Base-by-base conservation (phyloP, 345 rosid genomes). In the Trapa bicornis region DNA sequence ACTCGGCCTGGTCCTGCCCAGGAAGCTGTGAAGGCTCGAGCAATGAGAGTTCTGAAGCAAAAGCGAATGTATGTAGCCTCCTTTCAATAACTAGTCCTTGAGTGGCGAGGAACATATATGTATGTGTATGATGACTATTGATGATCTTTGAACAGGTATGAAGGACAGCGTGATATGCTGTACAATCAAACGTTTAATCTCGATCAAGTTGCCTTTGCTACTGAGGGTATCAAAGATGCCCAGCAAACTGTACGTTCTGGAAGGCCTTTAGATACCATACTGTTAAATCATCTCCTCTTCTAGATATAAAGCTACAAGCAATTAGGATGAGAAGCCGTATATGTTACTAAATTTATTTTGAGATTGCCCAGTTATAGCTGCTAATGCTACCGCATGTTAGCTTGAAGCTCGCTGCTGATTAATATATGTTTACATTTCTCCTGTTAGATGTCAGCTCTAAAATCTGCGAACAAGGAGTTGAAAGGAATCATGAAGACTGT, bases 401-500 rank as follows among this genome's bases (percentile, higher is more conserved):
- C 38, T 29, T 37, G 37, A 17, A 54, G 43, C 61, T 32, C 45
- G 33, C 48, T 37, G 45, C 35, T 9, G 17, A 42, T 3, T 4
- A 39, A 47, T 45, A 7, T 22, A 47, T 48, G 58, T 50, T 61
- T 35, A 38, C 45, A 6, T 61, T 42, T 47, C 6, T 47, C 43
- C 11, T 37, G 48, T 35, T 45, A 69, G 72, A 69, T 69, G 72
- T 6, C 72, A 67, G 97, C 93, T 3, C 64, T 95, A 77, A 95
- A 95, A 76, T 80, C 96, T 52, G 99, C 99, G 61, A 95, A 95
- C 82, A 91, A 91, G 83, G 99, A 95, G 76, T 76, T 95, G 80
- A 95, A 95, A 77, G 97, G 99, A 70, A 87, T 95, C 96, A 91
- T 95, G 99, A 95, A 95, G 84, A 91, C 96, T 2, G 96, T 93